Evolutionary conservation across 257 asterid species (phyloP).

Genomic region (Plectranthus barbatus): DNA sequence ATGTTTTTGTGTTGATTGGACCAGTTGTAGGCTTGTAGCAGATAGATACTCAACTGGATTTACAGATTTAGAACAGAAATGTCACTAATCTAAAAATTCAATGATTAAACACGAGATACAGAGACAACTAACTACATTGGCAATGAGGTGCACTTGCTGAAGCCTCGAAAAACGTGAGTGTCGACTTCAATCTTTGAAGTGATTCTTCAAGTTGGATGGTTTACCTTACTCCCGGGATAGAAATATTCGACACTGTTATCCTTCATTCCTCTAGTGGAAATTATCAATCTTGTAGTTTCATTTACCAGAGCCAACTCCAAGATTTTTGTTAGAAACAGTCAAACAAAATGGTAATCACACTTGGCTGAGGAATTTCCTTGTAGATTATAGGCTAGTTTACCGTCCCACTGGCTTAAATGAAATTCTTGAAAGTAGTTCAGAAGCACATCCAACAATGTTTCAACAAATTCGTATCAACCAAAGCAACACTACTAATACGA

Average conservation of each 20-base stretch:
- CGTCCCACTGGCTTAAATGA: background rate
- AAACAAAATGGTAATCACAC: background rate
- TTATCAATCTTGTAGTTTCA: constrained; percentile 42
- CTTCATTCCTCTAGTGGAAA: constrained; percentile 75
- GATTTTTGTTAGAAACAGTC: constrained; percentile 52
- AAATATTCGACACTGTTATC: constrained; percentile 70
- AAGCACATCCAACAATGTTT: background rate
- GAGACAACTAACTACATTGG: background rate
- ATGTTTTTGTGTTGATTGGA: too few species aligned
- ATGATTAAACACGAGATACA: background rate
- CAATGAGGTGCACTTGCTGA: background rate
- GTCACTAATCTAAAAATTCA: background rate
- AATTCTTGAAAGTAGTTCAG: background rate
- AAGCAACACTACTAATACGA: background rate
- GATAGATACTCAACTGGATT: background rate
- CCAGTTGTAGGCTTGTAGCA: too few species aligned
- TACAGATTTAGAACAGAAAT: background rate
- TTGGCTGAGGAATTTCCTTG: background rate
- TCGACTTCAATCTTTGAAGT: too few species aligned
- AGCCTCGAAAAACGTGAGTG: background rate
- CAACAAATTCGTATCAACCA: too few species aligned
- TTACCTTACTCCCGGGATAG: constrained; percentile 61
- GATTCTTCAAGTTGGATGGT: too few species aligned
- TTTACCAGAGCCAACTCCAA: constrained; percentile 27
- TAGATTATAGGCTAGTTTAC: background rate